phyloP scores from a whole-genome alignment of 2,329 filamentous ascomycete genomes.

The Penicillium sp. region DNA sequence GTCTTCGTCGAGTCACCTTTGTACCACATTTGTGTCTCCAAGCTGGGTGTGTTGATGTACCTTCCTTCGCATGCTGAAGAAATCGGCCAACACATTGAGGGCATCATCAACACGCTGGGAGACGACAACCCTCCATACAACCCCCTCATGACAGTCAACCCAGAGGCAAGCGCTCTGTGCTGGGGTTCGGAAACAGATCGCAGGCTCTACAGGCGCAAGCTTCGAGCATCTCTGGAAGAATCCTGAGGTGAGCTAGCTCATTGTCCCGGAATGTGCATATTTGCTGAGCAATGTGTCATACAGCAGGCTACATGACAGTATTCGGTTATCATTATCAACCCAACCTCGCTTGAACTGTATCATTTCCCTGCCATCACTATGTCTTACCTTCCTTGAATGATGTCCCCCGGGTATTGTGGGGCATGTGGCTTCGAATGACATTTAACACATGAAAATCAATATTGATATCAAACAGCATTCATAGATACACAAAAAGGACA shows the following conservation, averaged over 20 bases:
- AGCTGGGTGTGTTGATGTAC: slow-evolving; percentile 81
- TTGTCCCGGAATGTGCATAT: neutral
- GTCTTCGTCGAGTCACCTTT: slow-evolving; percentile 76
- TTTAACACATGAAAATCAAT: neutral
- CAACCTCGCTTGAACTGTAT: neutral
- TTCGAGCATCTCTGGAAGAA: slow-evolving; percentile 50
- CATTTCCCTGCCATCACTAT: neutral
- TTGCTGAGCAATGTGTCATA: neutral
- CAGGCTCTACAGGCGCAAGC: slow-evolving; percentile 77
- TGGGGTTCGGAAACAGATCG: slow-evolving; percentile 79
- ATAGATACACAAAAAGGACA: neutral
- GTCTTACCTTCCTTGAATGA: neutral
- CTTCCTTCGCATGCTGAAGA: slow-evolving; percentile 70
- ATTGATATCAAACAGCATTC: neutral
- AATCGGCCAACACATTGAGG: slow-evolving; percentile 77
- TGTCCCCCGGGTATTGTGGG: neutral
- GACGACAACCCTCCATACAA: slow-evolving; percentile 87
- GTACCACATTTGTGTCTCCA: slow-evolving; percentile 83
- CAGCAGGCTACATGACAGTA: too few species aligned
- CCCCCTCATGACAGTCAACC: slow-evolving; percentile 80
- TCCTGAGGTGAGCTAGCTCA: neutral
- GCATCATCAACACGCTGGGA: slow-evolving; percentile 77
- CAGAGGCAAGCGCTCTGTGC: slow-evolving; percentile 78
- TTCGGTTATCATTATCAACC: neutral
- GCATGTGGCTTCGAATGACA: slow-evolving; percentile 16